Evolutionary conservation across 2,329 filamentous ascomycete species (phyloP), one percentile per base, ranked within the genome.

Genomic region (Didymella pomorum): DNA sequence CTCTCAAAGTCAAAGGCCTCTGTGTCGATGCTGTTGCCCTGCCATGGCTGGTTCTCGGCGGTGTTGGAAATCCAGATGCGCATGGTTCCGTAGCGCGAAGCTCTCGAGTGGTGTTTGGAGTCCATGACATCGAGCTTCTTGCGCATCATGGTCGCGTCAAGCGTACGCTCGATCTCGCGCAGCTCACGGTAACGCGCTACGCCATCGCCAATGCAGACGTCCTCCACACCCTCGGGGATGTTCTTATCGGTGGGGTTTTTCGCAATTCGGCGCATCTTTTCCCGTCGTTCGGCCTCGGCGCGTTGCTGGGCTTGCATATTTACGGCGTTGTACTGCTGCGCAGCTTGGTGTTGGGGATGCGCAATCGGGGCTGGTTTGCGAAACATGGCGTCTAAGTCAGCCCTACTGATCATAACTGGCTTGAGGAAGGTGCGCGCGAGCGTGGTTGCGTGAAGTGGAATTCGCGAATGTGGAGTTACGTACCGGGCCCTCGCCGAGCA

Each of bases 51-150:
- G 72, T 95, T 92, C 76, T 97, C 92, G 31, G 89, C 92, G 1
- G 93, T 97, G 78, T 99, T 99, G 71, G 88, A 93, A 70, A 99
- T 89, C 93, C 93, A 98, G 63, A 99, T 86, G 62, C 94, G 90
- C 77, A 99, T 83, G 2, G 92, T 96, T 72, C 89, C 91, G 77
- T 89, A 90, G 66, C 91, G 87, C 86, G 91, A 95, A 60, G 87
- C 83, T 61, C 88, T 89, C 64, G 89, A 87, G 65, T 89, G 87
- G 74, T 86, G 90, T 52, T 92, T 86, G 42, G 87, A 88, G 74
- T 98, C 94, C 63, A 92, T 86, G 62, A 97, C 89, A 74, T 99
- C 95, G 61, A 99, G 81, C 61, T 93, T 86, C 82, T 99, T 99
- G 72, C 94, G 89, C 76, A 95, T 93, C 84, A 97, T 96, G 18